Evolutionary conservation across 192 early-diverging fungal species (phyloP).

Genomic region (Dispira simplex): DNA sequence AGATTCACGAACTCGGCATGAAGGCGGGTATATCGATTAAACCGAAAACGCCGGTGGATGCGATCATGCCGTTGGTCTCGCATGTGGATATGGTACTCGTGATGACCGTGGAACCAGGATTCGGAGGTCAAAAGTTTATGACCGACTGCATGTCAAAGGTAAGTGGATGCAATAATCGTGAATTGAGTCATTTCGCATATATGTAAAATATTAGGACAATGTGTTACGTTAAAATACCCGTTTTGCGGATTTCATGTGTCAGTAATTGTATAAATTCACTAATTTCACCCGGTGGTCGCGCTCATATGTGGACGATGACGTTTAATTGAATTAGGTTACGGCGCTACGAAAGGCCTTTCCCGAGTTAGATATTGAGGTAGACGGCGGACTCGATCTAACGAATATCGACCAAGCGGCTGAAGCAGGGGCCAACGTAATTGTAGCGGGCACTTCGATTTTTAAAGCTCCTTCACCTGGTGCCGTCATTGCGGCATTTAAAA

Average conservation of each 20-base stretch:
- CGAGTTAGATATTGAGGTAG: slow-evolving; percentile 85
- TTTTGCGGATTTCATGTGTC: too few species aligned
- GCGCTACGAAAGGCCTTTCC: slow-evolving; percentile 64
- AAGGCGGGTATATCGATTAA: slow-evolving; percentile 87
- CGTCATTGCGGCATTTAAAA: slow-evolving; percentile 46
- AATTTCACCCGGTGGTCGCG: too few species aligned
- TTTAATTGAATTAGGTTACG: slow-evolving; percentile 21
- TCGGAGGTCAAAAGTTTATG: slow-evolving; percentile 95
- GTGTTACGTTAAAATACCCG: too few species aligned
- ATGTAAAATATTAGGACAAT: too few species aligned
- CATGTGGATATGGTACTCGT: slow-evolving; percentile 78
- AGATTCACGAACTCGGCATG: slow-evolving; percentile 73
- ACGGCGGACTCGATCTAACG: slow-evolving; percentile 73
- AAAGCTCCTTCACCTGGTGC: slow-evolving; percentile 50
- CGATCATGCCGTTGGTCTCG: slow-evolving; percentile 32
- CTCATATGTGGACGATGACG: too few species aligned
- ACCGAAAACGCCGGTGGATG: slow-evolving; percentile 64
- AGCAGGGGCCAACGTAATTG: slow-evolving; percentile 96
- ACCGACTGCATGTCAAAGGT: slow-evolving; percentile 74
- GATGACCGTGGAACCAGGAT: slow-evolving; percentile 97
- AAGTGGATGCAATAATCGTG: slow-evolving; percentile 10
- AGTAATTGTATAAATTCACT: too few species aligned
- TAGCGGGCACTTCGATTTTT: slow-evolving; percentile 86
- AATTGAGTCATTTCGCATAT: too few species aligned
- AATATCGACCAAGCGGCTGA: slow-evolving; percentile 76